Base-by-base conservation (phyloP, 176 grass and related monocot genomes). In the Oryza punctata region DNA sequence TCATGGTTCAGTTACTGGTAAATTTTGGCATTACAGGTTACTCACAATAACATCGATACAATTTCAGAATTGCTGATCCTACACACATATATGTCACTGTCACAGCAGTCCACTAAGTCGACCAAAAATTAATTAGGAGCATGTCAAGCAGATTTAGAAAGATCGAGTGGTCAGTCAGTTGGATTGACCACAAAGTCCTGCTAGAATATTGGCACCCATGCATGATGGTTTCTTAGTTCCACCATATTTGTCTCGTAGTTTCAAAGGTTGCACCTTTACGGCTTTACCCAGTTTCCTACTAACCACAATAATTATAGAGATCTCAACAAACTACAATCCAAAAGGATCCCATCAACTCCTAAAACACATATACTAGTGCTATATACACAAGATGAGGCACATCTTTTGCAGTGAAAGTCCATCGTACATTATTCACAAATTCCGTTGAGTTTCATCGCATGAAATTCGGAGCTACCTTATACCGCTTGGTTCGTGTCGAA, bases 221-320 rank as follows among this genome's bases (percentile, higher is more conserved):
- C 69, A 37, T 81, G 54, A 71, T 33, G 41, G 24, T 72, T 15
- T 75, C 26, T 84, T 79, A 61, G 37, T 61, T 79, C 54, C 72
- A 78, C 78, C 67, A 45, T 18, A 24, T 77, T 71, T 77, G 72
- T 85, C 72, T 27, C 65, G 46, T 89, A 59, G 72, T 81, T 89
- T 89, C 66, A 37, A 82, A 78, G 57, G 73, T 45, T 86, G 46
- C 46, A 63, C 57, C 81, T 90, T 90, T 72, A 89, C 83, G 47
- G 60, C 57, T 77, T 90, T 24, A 78, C 85, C 83, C 78, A 72
- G 33, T 60, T 78, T 67, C 19, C 67, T 35, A 32, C 32, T 77
- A 21, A 86, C 15, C 59, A 46, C 28, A 77, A 11, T 61, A n/a
- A 63, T 26, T 82, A 35, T 54, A 66, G 52, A 57, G 52, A 3